Evolutionary conservation across 2,329 filamentous ascomycete genomes (phyloP).

Genomic region (Thelonectria discophora): DNA sequence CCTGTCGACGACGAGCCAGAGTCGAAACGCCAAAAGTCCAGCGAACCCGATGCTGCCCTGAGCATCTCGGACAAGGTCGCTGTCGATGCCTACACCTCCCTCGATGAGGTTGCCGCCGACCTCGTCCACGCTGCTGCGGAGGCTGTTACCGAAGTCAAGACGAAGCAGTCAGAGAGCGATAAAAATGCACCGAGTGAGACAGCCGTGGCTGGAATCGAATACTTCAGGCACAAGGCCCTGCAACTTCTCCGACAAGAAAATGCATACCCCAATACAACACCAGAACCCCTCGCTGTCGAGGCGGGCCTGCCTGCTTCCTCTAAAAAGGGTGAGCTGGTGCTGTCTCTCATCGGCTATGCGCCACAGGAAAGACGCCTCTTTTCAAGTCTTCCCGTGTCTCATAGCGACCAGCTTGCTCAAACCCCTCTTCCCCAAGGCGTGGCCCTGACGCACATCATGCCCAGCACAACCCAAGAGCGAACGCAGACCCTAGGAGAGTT

Average conservation of each 20-base stretch:
- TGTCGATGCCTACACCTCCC: slow-evolving; percentile 61
- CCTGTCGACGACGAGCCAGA: slow-evolving; percentile 60
- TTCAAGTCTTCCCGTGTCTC: slow-evolving; percentile 73
- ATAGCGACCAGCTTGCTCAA: slow-evolving; percentile 44
- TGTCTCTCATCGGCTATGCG: slow-evolving; percentile 81
- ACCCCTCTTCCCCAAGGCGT: slow-evolving; percentile 78
- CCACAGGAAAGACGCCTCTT: slow-evolving; percentile 81
- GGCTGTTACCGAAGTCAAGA: slow-evolving; percentile 58
- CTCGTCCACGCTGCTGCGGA: slow-evolving; percentile 59
- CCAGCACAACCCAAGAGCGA: slow-evolving; percentile 54
- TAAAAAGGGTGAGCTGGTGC: slow-evolving; percentile 62
- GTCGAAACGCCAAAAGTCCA: slow-evolving; percentile 68
- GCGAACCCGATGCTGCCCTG: slow-evolving; percentile 50
- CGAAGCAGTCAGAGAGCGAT: slow-evolving; percentile 42
- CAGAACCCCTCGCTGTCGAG: slow-evolving; percentile 52
- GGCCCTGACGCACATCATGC: slow-evolving; percentile 53
- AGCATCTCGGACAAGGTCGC: slow-evolving; percentile 65
- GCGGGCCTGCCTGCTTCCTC: slow-evolving; percentile 51
- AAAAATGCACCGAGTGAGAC: slow-evolving; percentile 46
- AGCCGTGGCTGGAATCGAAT: slow-evolving; percentile 55
- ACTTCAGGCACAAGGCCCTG: slow-evolving; percentile 71
- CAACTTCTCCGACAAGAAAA: slow-evolving; percentile 70
- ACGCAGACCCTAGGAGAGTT: slow-evolving; percentile 75
- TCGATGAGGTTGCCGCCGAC: slow-evolving; percentile 73
- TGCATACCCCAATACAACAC: slow-evolving; percentile 55